Conservation (phyloP, 2,329 filamentous ascomycete species). For the Fusarium nygamai region DNA sequence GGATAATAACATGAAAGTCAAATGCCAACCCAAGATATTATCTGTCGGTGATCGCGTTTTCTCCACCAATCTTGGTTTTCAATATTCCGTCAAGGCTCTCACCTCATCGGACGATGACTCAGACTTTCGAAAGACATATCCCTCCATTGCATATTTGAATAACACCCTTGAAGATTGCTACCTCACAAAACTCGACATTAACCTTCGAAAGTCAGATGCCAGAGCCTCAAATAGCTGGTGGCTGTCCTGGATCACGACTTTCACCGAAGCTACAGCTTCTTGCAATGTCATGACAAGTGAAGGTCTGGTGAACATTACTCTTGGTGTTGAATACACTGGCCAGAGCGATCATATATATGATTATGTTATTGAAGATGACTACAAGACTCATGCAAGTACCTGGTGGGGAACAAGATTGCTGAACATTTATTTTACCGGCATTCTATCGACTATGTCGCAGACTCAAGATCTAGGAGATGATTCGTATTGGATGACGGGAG, state of each 20-base stretch:
- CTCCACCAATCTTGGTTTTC: background rate
- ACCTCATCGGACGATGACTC: background rate
- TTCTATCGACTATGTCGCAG: slow-evolving; percentile 8
- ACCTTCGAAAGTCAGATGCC: slow-evolving; percentile 2
- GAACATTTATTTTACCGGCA: slow-evolving; percentile 13
- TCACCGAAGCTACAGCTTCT: background rate
- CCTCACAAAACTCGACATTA: background rate
- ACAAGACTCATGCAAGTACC: slow-evolving; percentile 8
- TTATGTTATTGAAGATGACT: slow-evolving; percentile 19
- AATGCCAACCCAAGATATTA: slow-evolving; percentile 16
- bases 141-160: slow-evolving; percentile 12
- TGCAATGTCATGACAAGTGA: background rate
- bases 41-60: slow-evolving; percentile 27
- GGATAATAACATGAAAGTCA: slow-evolving; percentile 3
- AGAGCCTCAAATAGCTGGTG: background rate
- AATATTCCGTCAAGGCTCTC: slow-evolving; percentile 21
- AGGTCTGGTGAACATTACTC: slow-evolving; percentile 11
- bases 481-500: slow-evolving; percentile 5
- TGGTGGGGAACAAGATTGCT: slow-evolving; percentile 30
- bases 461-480: background rate
- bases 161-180: slow-evolving; percentile 15
- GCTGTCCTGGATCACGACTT: slow-evolving; percentile 11
- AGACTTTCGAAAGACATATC: background rate
- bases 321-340: slow-evolving; percentile 8
- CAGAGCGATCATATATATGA: slow-evolving; percentile 1